Percentiles rank a stretch among this genome's conserved stretches.
Evolutionary conservation across 192 early-diverging fungal species (phyloP).

Genomic region (Entomortierella lignicola): DNA sequence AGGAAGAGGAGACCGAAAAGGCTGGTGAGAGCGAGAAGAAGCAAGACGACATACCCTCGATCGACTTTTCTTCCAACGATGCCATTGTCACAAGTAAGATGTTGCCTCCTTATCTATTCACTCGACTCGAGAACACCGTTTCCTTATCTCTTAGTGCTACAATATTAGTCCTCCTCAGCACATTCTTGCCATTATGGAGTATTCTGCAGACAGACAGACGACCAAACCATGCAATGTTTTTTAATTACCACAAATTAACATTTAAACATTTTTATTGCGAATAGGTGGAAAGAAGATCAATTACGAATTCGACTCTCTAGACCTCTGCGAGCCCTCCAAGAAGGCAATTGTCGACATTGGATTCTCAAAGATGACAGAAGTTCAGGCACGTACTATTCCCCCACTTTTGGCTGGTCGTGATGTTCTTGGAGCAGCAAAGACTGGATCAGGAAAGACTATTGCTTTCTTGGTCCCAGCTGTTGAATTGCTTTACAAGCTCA

Average conservation of each 20-base stretch:
- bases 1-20: too few relatives aligned
- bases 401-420: constrained; percentile 96
- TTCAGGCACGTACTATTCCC: constrained; percentile 96
- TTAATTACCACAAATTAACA: too few relatives aligned
- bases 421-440: constrained; percentile 98
- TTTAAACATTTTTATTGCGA: not conserved
- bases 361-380: constrained; percentile 94
- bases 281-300: constrained; percentile 55
- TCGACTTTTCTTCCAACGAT: constrained; percentile 52
- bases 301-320: constrained; percentile 79
- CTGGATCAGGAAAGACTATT: constrained; percentile 96
- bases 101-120: not conserved
- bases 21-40: constrained; percentile 13
- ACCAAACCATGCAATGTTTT: too few relatives aligned
- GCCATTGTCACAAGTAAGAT: constrained; percentile 13
- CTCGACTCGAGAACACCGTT: not conserved
- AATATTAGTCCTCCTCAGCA: too few relatives aligned
- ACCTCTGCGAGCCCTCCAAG: constrained; percentile 83
- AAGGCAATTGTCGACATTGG: constrained; percentile 92
- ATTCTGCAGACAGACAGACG: too few relatives aligned
- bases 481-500: constrained; percentile 87
- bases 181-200: too few relatives aligned
- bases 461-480: constrained; percentile 97
- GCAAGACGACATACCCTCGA: constrained; percentile 29
- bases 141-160: too few relatives aligned